These are phyloP conservation scores for Candida corydali DNA, from an alignment of 805 yeast genomes.

Conservation along the genomic window DNA sequence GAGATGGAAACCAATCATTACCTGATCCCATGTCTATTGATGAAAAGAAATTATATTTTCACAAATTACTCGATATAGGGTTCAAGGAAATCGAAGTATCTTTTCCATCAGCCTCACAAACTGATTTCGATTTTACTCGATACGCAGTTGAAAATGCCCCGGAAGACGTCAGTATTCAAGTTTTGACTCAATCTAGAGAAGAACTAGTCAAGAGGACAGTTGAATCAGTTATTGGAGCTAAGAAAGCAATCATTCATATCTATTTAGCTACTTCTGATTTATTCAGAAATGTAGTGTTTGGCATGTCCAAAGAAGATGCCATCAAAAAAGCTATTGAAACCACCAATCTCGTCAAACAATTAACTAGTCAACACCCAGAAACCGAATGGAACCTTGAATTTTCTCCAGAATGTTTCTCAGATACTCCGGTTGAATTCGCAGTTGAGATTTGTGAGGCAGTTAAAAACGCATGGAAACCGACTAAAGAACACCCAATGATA, in stretches of 20 bases:
- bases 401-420: slow-evolving; percentile 76
- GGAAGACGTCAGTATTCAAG: slow-evolving; percentile 69
- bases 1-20: slow-evolving; percentile 79
- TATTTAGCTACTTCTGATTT: slow-evolving; percentile 74
- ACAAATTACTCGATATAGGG: slow-evolving; percentile 66
- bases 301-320: slow-evolving; percentile 67
- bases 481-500: slow-evolving; percentile 68
- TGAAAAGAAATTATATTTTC: slow-evolving; percentile 72
- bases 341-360: slow-evolving; percentile 59
- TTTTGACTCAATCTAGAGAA: slow-evolving; percentile 73
- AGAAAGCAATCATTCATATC: slow-evolving; percentile 66
- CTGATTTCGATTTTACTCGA: slow-evolving; percentile 77
- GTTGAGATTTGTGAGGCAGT: slow-evolving; percentile 78
- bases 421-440: slow-evolving; percentile 70
- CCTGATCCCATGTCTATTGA: slow-evolving; percentile 80
- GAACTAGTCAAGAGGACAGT: slow-evolving; percentile 70
- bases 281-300: slow-evolving; percentile 72
- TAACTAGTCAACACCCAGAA: slow-evolving; percentile 71
- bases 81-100: slow-evolving; percentile 80
- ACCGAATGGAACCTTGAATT: slow-evolving; percentile 69
- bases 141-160: slow-evolving; percentile 79
- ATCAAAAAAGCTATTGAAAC: slow-evolving; percentile 66
- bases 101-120: slow-evolving; percentile 78
- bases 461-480: slow-evolving; percentile 74
- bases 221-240: slow-evolving; percentile 69